These are phyloP conservation scores for Claviceps cyperi DNA, from an alignment of 2,329 filamentous ascomycete genomes.

Conservation along the genomic window DNA sequence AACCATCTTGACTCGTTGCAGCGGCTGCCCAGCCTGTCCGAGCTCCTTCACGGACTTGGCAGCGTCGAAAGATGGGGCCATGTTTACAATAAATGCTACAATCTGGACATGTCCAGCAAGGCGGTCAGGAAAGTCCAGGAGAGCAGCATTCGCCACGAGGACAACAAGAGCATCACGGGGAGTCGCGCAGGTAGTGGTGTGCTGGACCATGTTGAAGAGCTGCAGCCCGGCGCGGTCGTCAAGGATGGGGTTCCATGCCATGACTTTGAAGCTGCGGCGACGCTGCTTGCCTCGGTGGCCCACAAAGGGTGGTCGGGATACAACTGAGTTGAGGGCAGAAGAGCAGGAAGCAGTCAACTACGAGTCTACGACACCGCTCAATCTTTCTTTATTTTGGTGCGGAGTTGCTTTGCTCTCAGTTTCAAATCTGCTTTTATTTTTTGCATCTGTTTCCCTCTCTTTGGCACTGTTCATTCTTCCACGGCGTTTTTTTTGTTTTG, in stretches of 20 bases:
- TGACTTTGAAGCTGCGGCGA: conserved; percentile 2
- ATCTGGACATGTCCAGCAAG: conserved; percentile 11
- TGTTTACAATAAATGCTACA: conserved; percentile 6
- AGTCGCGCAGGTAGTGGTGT: conserved; percentile 6
- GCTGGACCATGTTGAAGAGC: conserved; percentile 10
- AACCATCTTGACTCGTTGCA: conserved; percentile 16
- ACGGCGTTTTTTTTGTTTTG: too few species aligned
- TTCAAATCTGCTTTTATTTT: too few species aligned
- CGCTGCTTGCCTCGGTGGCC: conserved; percentile 2
- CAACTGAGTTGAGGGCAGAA: not conserved
- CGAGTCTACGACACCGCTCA: too few species aligned
- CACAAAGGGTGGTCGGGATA: conserved; percentile 4
- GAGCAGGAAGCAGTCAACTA: too few species aligned
- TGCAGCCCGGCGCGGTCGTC: conserved; percentile 4
- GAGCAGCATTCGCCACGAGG: not conserved
- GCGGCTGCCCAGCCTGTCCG: conserved; percentile 13
- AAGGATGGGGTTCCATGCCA: not conserved
- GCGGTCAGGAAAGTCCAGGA: not conserved
- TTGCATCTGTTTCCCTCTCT: too few species aligned
- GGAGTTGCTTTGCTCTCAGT: too few species aligned
- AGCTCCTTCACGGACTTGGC: conserved; percentile 5
- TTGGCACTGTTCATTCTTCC: too few species aligned
- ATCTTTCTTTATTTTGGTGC: too few species aligned
- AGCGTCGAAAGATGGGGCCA: not conserved
- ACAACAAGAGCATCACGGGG: not conserved